Evolutionary conservation across 345 rosid genomes (phyloP).

Genomic region (Schrenkiella parvula): DNA sequence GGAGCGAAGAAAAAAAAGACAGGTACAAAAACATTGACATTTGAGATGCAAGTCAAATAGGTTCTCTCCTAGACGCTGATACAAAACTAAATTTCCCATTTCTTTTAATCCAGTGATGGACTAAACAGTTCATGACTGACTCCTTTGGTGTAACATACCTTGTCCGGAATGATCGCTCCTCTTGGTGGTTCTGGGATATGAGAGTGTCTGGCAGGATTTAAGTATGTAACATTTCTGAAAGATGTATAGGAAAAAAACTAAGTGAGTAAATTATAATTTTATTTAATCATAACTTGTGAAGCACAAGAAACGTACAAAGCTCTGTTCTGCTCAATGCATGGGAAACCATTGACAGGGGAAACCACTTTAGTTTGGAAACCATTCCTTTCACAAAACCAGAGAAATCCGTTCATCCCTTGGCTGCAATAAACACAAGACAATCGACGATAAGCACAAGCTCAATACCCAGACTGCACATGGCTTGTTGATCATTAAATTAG

Average conservation of each 20-base stretch:
- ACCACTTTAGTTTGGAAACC: constrained; percentile 32
- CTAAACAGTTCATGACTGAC: neutral
- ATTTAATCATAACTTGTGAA: constrained; percentile 6
- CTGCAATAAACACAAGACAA: constrained; percentile 42
- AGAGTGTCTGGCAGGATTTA: constrained; percentile 46
- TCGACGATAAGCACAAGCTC: constrained; percentile 23
- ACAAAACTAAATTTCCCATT: neutral
- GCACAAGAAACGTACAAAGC: constrained; percentile 52
- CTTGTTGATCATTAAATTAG: neutral
- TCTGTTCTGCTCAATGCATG: constrained; percentile 56
- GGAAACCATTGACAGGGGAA: constrained; percentile 75
- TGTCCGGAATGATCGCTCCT: constrained; percentile 64
- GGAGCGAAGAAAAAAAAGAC: neutral
- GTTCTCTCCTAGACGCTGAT: neutral
- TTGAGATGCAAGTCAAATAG: neutral
- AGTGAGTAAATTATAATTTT: constrained; percentile 9
- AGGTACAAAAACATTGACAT: neutral
- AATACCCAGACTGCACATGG: neutral
- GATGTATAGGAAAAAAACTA: constrained; percentile 18
- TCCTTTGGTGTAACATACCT: constrained; percentile 46
- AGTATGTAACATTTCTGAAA: constrained; percentile 70
- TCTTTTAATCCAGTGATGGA: neutral
- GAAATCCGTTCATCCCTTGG: constrained; percentile 87
- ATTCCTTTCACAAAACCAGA: constrained; percentile 73
- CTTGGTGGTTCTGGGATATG: constrained; percentile 76